Base-by-base conservation (phyloP, 129 eudicot species). In the Artemisia annua region DNA sequence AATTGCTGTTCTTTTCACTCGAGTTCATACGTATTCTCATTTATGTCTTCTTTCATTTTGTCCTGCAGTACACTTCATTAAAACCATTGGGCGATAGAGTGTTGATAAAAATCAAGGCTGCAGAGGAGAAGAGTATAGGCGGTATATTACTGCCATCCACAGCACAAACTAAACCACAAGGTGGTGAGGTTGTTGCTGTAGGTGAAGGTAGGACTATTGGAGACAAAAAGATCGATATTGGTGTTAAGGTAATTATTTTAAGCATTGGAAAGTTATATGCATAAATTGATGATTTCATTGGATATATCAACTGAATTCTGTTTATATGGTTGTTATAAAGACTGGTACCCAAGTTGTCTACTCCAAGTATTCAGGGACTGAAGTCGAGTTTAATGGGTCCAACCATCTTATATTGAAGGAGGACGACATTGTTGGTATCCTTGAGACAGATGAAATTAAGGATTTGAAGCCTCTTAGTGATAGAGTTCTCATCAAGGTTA, bases 311-410 rank as follows among this genome's bases (percentile, higher is more conserved):
- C 72, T 66, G 7, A 63, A 50, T 67, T 7, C 16, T 15, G 12
- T 71, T 14, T 14, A 30, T 62, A 3, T 55, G 48, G 11, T 71
- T 11, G 7, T 63, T 7, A 46, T 74, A n/a, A 66, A 92, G 97
- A 75, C 86, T 67, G 97, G 97, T 46, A 60, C 84, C 81, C 84
- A 85, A 73, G 85, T 92, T 28, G 89, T 92, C 63, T 92, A 92
- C 63, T 92, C 97, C 82, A 92, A 87, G 84, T 92, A 89, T 78
- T 87, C 97, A 5, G 97, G 97, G 46, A 92, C 97, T 7, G 97
- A 92, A 72, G 84, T 92, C 13, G 89, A 89, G 74, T 92, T 92
- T 63, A 76, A 89, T 20, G 97, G 97, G 30, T 17, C 87, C 32
- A 85, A 74, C 52, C 97, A 92, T 78, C 86, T 92, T 52, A 78